Evolutionary conservation across 139 green algal genomes (phyloP), one percentile per base, ranked within the genome.

Genomic region (Chlamydomonas sp.): DNA sequence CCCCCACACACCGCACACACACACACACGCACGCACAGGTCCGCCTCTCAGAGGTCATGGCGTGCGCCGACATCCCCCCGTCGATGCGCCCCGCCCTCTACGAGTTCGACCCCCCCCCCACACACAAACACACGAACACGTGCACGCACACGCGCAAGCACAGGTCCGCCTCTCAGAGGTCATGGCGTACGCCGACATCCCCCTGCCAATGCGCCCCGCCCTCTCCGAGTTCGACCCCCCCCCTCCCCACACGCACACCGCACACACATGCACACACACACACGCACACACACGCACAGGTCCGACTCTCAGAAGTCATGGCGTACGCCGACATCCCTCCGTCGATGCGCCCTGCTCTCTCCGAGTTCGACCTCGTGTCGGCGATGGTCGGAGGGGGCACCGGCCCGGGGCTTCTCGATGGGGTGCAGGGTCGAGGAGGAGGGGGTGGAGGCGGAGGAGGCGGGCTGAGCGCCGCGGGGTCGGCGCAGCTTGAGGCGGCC

Each of bases 271-370:
- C n/a, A n/a, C n/a, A n/a, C n/a, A n/a, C n/a, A n/a, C n/a, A n/a
- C n/a, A n/a, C n/a, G n/a, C n/a, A n/a, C n/a, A n/a, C n/a, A n/a
- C n/a, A n/a, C n/a, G n/a, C n/a, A n/a, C 58, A 80, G 58, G 75
- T 73, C n/a, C 77, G 81, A 10, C 65, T 87, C 34, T 73, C 75
- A 13, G 79, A 88, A 73, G 79, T 85, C 28, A 83, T 84, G 82
- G 82, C 79, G 0, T 88, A 84, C 49, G 82, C 82, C 28, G 82
- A 88, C 73, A 84, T 88, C 39, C 79, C 82, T 10, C 75, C 81
- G 59, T 79, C 72, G 72, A 88, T 88, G 79, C 69, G 82, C 4
- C 81, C 81, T 29, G 71, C 68, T 0, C 79, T 87, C 6, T 72
- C 67, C 24, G 82, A 88, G 72, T 75, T 84, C 13, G 64, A 81